Evolutionary conservation across 2,329 filamentous ascomycete species (phyloP), one percentile per base, ranked within the genome.

Genomic region (Fusarium torreyae): DNA sequence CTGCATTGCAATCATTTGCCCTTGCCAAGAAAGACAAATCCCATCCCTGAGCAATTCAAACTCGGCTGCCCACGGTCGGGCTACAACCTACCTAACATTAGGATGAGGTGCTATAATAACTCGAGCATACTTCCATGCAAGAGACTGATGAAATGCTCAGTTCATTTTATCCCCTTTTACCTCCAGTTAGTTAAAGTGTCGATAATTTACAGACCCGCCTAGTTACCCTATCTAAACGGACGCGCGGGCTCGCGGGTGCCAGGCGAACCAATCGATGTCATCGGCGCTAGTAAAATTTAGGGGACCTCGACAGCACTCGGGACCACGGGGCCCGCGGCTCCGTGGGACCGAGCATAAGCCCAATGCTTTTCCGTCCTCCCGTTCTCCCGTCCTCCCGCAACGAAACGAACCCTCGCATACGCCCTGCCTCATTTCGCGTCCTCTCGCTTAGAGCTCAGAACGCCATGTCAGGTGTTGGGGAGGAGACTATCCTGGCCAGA

Each of bases 401-500:
- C 26, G 9, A 36, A 48, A 40, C 34, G 31, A 14, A 49, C 33
- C 33, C 42, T 55, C 38, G 44, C 18, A 48, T 22, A 15, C 34
- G 31, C 43, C n/a, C 14, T 36, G 26, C 31, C 28, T 44, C 42
- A 28, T 49, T 34, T 38, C 39, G 18, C 20, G 22, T 20, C 36
- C 8, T 15, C 9, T 40, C n/a, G 13, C 1, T 17, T 8, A 42
- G 20, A 36, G 5, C 34, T 28, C n/a, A 20, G 6, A 28, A 34
- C 31, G 42, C 28, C 51, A 69, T 69, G 67, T 56, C 57, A 3
- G 62, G 28, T 10, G 28, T 5, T 31, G 28, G 61, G 11, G 62
- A 66, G 39, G 66, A 69, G 31, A 69, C 67, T 6, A 69, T 69
- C 28, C 15, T 66, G 11, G 66, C 66, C 3, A 55, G 66, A 4